Conservation (phyloP, 2,329 filamentous ascomycete genomes). For the Alternaria incomplexa region DNA sequence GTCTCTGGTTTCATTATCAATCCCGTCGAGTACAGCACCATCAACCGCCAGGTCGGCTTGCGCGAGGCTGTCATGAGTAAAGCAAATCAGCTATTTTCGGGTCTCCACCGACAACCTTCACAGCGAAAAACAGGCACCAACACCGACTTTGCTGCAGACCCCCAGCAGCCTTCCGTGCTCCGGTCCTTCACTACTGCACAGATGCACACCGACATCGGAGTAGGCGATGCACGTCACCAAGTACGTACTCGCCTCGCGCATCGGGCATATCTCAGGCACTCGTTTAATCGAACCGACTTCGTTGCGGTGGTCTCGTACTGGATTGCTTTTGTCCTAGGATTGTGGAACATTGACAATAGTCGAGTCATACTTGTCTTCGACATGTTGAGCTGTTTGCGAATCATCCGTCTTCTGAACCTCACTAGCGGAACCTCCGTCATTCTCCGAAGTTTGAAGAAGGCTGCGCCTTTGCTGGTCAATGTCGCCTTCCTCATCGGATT, state of each 20-base stretch:
- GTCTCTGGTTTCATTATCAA: slow-evolving; percentile 95
- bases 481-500: slow-evolving; percentile 94
- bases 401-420: slow-evolving; percentile 85
- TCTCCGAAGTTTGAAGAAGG: slow-evolving; percentile 91
- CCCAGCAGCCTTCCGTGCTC: slow-evolving; percentile 69
- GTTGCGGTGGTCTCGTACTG: slow-evolving; percentile 94
- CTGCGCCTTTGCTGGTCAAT: slow-evolving; percentile 86
- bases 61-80: slow-evolving; percentile 77
- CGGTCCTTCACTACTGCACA: slow-evolving; percentile 78
- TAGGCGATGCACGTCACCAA: slow-evolving; percentile 73
- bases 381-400: slow-evolving; percentile 95
- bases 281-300: slow-evolving; percentile 95
- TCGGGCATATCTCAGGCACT: slow-evolving; percentile 89
- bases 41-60: slow-evolving; percentile 78
- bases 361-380: slow-evolving; percentile 87
- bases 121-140: slow-evolving; percentile 57
- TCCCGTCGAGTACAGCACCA: slow-evolving; percentile 87
- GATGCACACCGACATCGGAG: slow-evolving; percentile 58
- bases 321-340: slow-evolving; percentile 79
- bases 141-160: slow-evolving; percentile 37
- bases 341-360: slow-evolving; percentile 70
- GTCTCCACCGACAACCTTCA: slow-evolving; percentile 77
- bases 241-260: slow-evolving; percentile 86
- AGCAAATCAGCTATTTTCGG: slow-evolving; percentile 74
- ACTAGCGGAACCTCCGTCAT: slow-evolving; percentile 96